Conservation (phyloP, 495 filamentous ascomycete species). For the Talaromyces proteolyticus region DNA sequence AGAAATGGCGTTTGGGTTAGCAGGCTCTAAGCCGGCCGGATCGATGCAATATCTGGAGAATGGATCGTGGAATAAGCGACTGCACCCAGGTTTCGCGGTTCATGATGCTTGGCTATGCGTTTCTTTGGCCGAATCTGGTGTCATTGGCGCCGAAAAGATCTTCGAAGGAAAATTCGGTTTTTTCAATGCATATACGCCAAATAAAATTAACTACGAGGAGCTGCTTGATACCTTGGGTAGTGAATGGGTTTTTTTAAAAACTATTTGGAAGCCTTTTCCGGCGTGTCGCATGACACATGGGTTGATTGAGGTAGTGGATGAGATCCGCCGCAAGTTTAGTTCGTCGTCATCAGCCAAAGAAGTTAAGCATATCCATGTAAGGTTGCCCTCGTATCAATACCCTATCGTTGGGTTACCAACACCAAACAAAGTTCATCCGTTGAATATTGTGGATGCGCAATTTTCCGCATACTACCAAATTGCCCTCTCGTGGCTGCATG, state of each 20-base stretch:
- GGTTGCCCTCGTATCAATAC: neutral
- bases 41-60: neutral
- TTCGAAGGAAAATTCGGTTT: neutral
- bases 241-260: neutral
- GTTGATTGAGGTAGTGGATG: neutral
- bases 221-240: neutral
- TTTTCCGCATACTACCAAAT: neutral
- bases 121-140: neutral
- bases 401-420: neutral
- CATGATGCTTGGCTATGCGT: neutral
- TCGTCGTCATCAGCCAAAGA: neutral
- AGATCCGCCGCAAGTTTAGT: neutral
- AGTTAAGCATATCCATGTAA: neutral
- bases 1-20: neutral
- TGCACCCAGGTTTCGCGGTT: neutral
- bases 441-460: neutral
- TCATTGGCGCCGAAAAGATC: neutral
- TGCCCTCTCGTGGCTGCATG: neutral
- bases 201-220: neutral
- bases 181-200: neutral
- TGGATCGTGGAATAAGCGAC: neutral
- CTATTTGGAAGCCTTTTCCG: neutral
- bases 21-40: neutral
- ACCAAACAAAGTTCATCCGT: neutral
- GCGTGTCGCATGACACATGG: neutral